Evolutionary conservation across 1,284 basidiomycete genomes (phyloP), one percentile per base, ranked within the genome.

Genomic region (Rhizopogon hawkerae): DNA sequence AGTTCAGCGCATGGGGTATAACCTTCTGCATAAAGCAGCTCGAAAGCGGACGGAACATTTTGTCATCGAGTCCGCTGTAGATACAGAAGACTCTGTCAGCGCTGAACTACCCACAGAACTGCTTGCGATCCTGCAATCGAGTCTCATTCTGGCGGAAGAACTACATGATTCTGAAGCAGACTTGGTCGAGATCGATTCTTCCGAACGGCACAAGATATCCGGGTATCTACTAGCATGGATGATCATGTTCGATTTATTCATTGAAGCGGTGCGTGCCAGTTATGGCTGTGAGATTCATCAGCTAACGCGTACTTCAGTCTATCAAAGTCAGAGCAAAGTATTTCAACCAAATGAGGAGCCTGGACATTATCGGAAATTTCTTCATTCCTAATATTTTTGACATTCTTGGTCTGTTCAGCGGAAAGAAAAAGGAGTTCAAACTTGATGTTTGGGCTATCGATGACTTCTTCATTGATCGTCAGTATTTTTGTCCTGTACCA

Each of bases 171-270:
- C 57, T 8, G 62, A 67, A 7, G 61, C 67, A 42, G 62, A 69
- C 38, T 56, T 49, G 2, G 38, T 48, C 36, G 2, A 42, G 58
- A 38, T 42, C 60, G 10, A 59, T 56, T 8, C 56, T 10, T 35
- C 38, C 1, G 51, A 47, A 37, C 54, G 54, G 33, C 53, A 50
- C 35, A 69, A 69, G 44, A 58, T 75, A 3, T 79, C 85, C 54
- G 79, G 80, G 3, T 78, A 83, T 59, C 70, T 98, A n/a, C 73
- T 98, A 3, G 78, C 78, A 6, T 98, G 95, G 95, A 89, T 97
- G 79, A 71, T 92, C 3, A 62, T 87, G 0, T 86, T 98, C 56
- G 89, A 95, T 60, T 77, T 91, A 51, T 98, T 98, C 66, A 73
- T 76, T 31, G 81, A 89, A 62, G 87, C 92, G 7, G 92, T 94